Base-by-base conservation (phyloP, 2,329 filamentous ascomycete species). In the Emmonsiellopsis sp. region DNA sequence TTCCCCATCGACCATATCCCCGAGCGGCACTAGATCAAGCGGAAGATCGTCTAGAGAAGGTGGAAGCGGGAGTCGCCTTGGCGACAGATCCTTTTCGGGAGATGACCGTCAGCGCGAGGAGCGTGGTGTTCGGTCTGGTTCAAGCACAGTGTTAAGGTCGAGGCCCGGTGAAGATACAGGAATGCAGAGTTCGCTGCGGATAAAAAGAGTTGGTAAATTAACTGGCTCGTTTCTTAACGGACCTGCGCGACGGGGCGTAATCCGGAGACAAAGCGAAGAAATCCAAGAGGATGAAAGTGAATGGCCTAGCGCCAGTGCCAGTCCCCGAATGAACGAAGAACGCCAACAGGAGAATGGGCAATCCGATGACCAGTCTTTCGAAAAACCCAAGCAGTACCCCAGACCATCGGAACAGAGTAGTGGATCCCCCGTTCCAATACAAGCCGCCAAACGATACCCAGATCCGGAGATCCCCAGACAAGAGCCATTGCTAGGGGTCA, bases 191-290 rank as follows among this genome's bases (percentile, higher is more conserved):
- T 89, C 88, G 0, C 81, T 90, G 76, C 81, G 88, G 5, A 76
- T 91, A 55, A 92, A 91, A 70, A 78, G 87, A 56, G 81, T 88
- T 11, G 85, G 85, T 13, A 87, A 88, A 68, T 76, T 86, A 6
- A 81, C 85, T 2, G 88, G 88, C 1, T 86, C 82, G 55, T 91
- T 92, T 59, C 74, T 93, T 21, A 89, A 87, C 60, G 88, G 87
- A 1, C 88, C 88, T 32, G 87, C 88, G 17, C 81, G 88, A 52
- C 78, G 89, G 60, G 88, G 87, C 31, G 79, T 86, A 56, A 77
- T 74, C 59, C 71, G 71, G 61, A 74, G 75, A 50, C 74, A 77
- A 61, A 87, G 84, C 61, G 84, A 86, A 57, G 85, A 88, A 57
- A 83, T 86, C 40, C 79, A 67, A 54, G 73, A 66, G 58, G 65